phyloP scores from a whole-genome alignment of 495 filamentous ascomycete species.

The Aspergillus baeticus region DNA sequence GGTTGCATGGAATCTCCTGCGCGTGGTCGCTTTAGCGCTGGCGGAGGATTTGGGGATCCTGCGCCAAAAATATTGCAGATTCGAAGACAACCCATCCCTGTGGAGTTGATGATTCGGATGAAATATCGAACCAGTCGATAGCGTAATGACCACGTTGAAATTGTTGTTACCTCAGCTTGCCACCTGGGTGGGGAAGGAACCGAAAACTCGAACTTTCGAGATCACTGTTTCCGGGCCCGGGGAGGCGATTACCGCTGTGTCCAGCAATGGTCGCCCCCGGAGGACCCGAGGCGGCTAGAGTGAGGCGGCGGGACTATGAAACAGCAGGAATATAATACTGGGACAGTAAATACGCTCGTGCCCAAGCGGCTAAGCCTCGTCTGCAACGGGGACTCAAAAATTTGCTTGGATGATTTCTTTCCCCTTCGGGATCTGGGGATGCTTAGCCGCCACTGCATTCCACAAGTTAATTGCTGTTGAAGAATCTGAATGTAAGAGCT shows the following conservation, averaged over 20 bases:
- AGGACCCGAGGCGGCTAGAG: conserved; percentile 2
- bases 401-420: conserved; percentile 12
- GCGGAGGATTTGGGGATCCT: conserved; percentile 2
- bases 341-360: not conserved
- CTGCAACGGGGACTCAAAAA: conserved; percentile 2
- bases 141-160: not conserved
- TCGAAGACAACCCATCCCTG: not conserved
- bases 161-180: conserved; percentile 4
- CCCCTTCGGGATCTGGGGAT: conserved; percentile 4
- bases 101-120: not conserved
- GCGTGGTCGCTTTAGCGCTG: conserved; percentile 9
- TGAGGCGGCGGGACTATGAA: not conserved
- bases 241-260: not conserved
- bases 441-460: conserved; percentile 3
- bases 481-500: not conserved
- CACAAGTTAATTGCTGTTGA: not conserved
- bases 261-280: not conserved
- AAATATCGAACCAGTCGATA: not conserved
- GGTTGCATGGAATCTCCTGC: not conserved
- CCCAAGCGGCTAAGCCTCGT: not conserved
- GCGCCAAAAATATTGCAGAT: conserved; percentile 3
- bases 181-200: conserved; percentile 12
- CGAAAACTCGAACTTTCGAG: conserved; percentile 4
- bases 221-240: not conserved
- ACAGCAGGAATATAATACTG: not conserved